Evolutionary conservation across 2,329 filamentous ascomycete genomes (phyloP).

Genomic region (Venturia effusa): DNA sequence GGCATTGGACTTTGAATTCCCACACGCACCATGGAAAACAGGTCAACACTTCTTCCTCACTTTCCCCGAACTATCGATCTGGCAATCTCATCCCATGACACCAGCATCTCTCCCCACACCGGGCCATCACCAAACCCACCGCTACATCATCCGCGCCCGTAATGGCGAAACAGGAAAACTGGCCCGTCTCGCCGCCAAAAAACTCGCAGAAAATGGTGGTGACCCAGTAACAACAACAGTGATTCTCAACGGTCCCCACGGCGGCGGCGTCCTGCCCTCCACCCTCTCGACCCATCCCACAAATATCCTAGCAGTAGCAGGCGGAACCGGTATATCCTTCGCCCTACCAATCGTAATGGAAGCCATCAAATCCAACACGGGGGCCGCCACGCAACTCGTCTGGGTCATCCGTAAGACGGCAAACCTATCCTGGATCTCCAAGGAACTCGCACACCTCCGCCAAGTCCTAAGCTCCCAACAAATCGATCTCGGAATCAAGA

Average conservation of each 20-base stretch:
- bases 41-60: slow-evolving; percentile 64
- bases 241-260: slow-evolving; percentile 25
- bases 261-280: slow-evolving; percentile 20
- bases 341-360: slow-evolving; percentile 25
- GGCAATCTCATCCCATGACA: slow-evolving; percentile 65
- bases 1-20: slow-evolving; percentile 53
- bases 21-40: slow-evolving; percentile 50
- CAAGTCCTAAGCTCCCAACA: neutral
- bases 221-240: slow-evolving; percentile 18
- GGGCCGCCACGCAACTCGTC: slow-evolving; percentile 22
- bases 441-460: slow-evolving; percentile 20
- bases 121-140: slow-evolving; percentile 35
- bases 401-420: slow-evolving; percentile 24
- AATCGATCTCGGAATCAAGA: slow-evolving; percentile 18
- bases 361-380: slow-evolving; percentile 18
- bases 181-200: slow-evolving; percentile 19
- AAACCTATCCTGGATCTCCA: slow-evolving; percentile 25
- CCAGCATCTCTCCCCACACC: slow-evolving; percentile 42
- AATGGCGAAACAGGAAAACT: slow-evolving; percentile 24
- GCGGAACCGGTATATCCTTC: slow-evolving; percentile 28
- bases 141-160: slow-evolving; percentile 26
- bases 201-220: slow-evolving; percentile 16
- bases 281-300: neutral
- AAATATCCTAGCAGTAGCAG: slow-evolving; percentile 27
- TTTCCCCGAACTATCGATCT: slow-evolving; percentile 55